Evolutionary conservation across 2,329 filamentous ascomycete genomes (phyloP), one percentile per base, ranked within the genome.

Genomic region (Cercospora janseana): DNA sequence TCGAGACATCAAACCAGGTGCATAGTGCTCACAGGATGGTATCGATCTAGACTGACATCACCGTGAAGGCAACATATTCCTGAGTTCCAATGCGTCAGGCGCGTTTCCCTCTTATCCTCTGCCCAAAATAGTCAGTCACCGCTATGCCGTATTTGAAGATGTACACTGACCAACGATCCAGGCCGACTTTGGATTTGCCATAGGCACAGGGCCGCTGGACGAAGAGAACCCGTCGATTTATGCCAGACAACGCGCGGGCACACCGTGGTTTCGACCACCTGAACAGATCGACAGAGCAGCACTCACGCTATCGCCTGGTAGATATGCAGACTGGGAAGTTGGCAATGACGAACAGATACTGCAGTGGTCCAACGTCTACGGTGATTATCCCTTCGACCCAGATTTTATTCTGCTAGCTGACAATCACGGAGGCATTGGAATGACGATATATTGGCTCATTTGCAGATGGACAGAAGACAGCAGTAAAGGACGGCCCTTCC

Each of bases 1-100:
- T 41, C 21, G 38, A 26, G 38, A 41, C 24, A 24, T 41, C 38
- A 41, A 41, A 28, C 38, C 38, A 26, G 20, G 38, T 41, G 9
- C 9, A 20, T 37, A 26, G 38, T 24, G 12, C 38, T 41, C 20
- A 18, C 23, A n/a, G n/a, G n/a, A n/a, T 12, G 32, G 16, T n/a
- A 41, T 20, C 21, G 16, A 21, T 27, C 12, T 41, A 10, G 12
- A 27, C 15, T n/a, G 38, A 16, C 23, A 5, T 16, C 21, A 28
- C n/a, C 6, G 23, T 26, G n/a, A 13, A 41, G 38, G 20, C 6
- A 41, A 41, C 38, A 41, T 41, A 6, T 41, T 41, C 21, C 38
- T 41, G 12, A 23, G 16, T 13, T 13, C 21, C 16, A 41, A 41
- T 6, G 6, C 12, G 6, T 24, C 21, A 12, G 38, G 24, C 21